A percentile compares a stretch with the other conserved stretches of the same genome.
These are phyloP conservation scores for Cynara cardunculus DNA, from an alignment of 129 eudicot species.

Conservation along the genomic window DNA sequence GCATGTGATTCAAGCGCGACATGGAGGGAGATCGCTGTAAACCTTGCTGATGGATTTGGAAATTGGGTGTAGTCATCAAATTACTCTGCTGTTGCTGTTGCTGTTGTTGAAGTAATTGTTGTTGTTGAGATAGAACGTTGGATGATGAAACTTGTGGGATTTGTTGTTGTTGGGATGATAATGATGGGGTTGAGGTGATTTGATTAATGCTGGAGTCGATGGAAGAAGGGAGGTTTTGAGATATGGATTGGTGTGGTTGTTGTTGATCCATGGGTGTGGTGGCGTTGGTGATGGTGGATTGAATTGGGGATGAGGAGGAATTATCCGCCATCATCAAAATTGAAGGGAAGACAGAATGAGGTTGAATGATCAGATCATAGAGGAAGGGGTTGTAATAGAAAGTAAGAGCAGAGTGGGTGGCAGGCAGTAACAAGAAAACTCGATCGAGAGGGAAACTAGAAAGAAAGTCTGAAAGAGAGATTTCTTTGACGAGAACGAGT, in stretches of 20 bases:
- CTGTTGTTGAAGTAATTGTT: constrained; percentile 37
- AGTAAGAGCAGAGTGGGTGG: constrained; percentile 2
- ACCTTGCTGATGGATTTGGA: constrained; percentile 50
- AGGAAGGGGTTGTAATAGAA: not conserved
- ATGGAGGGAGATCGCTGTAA: constrained; percentile 58
- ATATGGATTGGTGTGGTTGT: constrained; percentile 17
- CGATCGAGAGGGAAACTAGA: constrained; percentile 14
- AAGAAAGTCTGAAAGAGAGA: not conserved
- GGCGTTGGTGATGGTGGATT: constrained; percentile 14
- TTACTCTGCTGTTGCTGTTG: constrained; percentile 35
- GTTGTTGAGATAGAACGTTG: constrained; percentile 34
- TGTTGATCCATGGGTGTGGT: constrained; percentile 22
- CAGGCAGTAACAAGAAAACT: not conserved
- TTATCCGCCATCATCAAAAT: constrained; percentile 22
- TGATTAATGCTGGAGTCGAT: constrained; percentile 31
- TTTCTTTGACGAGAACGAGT: constrained; percentile 10
- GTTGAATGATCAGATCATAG: constrained; percentile 3
- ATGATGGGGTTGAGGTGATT: constrained; percentile 29
- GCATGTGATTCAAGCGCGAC: constrained; percentile 54
- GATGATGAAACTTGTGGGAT: constrained; percentile 19
- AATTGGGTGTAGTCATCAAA: constrained; percentile 38
- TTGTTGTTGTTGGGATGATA: constrained; percentile 25
- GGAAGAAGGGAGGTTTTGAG: constrained; percentile 33
- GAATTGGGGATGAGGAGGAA: constrained; percentile 34
- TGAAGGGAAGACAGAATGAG: not conserved